Base-by-base conservation (phyloP, 2,329 filamentous ascomycete species). In the Microsporum canis region DNA sequence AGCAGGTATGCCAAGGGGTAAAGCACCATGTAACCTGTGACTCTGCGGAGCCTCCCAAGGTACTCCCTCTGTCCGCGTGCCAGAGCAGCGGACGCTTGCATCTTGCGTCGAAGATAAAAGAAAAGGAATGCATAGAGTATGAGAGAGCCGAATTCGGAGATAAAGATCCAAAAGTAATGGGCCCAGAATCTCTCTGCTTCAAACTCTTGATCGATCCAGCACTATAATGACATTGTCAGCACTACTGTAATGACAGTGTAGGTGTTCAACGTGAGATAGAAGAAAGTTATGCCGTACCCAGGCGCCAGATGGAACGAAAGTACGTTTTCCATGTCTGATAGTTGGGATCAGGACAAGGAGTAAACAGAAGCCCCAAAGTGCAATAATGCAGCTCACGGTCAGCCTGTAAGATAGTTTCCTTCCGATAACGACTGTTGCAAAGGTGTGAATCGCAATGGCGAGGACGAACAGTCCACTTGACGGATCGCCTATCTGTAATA, bases 1-100 rank as follows among this genome's bases (percentile, higher is more conserved):
- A 85, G 72, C 3, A 82, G 81, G 68, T 88, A 88, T 8, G 73
- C 75, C 10, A 79, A 68, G 1, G 76, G 76, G 60, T 77, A 78
- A 61, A 77, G 75, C 53, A 77, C 72, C 76, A 78, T 78, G 70
- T 77, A 77, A 43, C 73, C 71, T 57, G 76, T 73, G 1, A 77
- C 76, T 23, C 76, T 74, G n/a, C 71, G 71, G 5, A 77, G 66
- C 8, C 72, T 74, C 61, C 70, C 69, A 14, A 76, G 65, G 63
- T 72, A 73, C 43, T 75, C 71, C 27, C 67, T 68, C 59, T 74
- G 73, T 55, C 65, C 71, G 65, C 66, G 70, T 55, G 70, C 73
- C 10, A 75, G 68, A 49, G 71, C 72, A 3, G 71, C 64, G 0
- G 73, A 74, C 38, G 71, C 71, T 38, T 71, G 68, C 38, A 81